These are phyloP conservation scores for Zoysia matrella DNA, from an alignment of 202 grass and related monocot species.

Conservation along the genomic window DNA sequence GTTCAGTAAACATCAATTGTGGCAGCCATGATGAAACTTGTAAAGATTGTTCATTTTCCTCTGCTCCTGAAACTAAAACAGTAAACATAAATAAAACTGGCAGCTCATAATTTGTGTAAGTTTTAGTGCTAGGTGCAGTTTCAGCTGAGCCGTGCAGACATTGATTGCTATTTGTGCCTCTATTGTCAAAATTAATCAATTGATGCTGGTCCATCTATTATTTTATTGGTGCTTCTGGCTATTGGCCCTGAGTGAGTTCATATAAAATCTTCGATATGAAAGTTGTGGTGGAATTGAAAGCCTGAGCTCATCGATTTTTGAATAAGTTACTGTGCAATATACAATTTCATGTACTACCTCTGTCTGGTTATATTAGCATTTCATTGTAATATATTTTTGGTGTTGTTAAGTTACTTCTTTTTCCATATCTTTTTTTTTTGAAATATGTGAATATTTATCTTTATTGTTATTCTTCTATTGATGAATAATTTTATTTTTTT, in stretches of 20 bases:
- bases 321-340: neutral
- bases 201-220: neutral
- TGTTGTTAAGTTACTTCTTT: neutral
- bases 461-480: slow-evolving; percentile 25
- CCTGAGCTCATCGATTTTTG: neutral
- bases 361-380: neutral
- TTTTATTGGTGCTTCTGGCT: neutral
- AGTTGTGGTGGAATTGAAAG: neutral
- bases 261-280: neutral
- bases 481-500: slow-evolving; percentile 21
- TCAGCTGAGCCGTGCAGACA: neutral
- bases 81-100: neutral
- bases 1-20: slow-evolving; percentile 5
- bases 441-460: neutral
- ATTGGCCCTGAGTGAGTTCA: neutral
- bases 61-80: slow-evolving; percentile 8
- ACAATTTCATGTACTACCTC: neutral
- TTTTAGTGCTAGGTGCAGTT: neutral
- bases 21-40: neutral
- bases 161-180: neutral
- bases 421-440: too few relatives aligned
- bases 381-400: neutral
- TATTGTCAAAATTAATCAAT: slow-evolving; percentile 9
- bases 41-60: neutral
- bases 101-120: neutral